These are phyloP conservation scores for Kurtzmaniella quercitrusa DNA, from an alignment of 1,139 yeast genomes.

Conservation along the genomic window DNA sequence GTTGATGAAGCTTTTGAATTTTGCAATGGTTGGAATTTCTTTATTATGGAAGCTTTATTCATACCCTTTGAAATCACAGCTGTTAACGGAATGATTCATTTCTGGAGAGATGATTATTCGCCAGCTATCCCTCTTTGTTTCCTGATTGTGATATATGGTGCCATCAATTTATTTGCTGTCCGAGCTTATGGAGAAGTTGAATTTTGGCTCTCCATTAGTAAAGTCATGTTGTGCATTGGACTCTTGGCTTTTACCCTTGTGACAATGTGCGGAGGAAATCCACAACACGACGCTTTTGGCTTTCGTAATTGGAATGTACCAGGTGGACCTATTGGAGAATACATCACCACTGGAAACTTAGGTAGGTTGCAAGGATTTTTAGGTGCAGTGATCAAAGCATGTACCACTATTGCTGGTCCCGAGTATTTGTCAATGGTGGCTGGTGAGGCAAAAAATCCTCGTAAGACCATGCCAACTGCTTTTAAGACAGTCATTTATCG, in stretches of 20 bases:
- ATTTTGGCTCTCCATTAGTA: conserved; percentile 75
- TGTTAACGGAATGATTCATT: conserved; percentile 72
- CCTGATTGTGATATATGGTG: conserved; percentile 58
- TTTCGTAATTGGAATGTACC: conserved; percentile 57
- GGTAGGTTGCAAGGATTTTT: conserved; percentile 75
- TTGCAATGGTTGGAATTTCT: conserved; percentile 81
- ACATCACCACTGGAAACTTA: conserved; percentile 47
- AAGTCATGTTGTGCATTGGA: conserved; percentile 68
- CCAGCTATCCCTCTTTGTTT: conserved; percentile 62
- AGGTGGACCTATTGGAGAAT: conserved; percentile 52
- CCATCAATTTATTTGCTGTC: conserved; percentile 71
- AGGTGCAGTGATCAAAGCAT: conserved; percentile 56
- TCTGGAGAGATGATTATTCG: conserved; percentile 73
- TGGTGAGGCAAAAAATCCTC: conserved; percentile 76
- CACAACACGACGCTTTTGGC: conserved; percentile 60
- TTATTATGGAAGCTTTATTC: conserved; percentile 69
- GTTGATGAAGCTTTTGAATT: conserved; percentile 70
- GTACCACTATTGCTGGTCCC: conserved; percentile 78
- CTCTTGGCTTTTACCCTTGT: conserved; percentile 68
- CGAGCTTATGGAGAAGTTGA: conserved; percentile 73
- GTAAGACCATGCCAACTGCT: conserved; percentile 73
- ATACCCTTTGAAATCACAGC: conserved; percentile 83
- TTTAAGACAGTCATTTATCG: conserved; percentile 74
- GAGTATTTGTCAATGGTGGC: conserved; percentile 83
- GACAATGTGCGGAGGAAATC: conserved; percentile 86